Evolutionary conservation across 2,329 filamentous ascomycete genomes (phyloP).

Genomic region (Diplodia intermedia): DNA sequence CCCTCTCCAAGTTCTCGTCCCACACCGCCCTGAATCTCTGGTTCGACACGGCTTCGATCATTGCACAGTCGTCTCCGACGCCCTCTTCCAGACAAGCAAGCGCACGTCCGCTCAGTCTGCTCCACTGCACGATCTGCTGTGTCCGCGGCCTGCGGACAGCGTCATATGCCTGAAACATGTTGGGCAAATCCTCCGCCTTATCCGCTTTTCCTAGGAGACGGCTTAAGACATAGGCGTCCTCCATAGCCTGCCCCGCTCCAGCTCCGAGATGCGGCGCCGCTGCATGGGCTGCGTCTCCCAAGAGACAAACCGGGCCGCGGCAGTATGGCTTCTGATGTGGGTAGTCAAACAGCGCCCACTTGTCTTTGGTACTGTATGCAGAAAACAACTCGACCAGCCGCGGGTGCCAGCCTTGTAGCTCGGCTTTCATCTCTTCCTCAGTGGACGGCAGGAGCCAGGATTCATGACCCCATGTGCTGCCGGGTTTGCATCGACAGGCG

Average conservation of each 20-base stretch:
- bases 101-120: slow-evolving; percentile 42
- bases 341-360: slow-evolving; percentile 65
- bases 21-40: slow-evolving; percentile 40
- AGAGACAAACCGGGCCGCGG: slow-evolving; percentile 51
- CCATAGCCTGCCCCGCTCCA: slow-evolving; percentile 63
- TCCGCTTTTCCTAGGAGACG: slow-evolving; percentile 41
- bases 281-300: slow-evolving; percentile 61
- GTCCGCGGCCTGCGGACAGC: slow-evolving; percentile 46
- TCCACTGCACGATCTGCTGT: slow-evolving; percentile 37
- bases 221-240: slow-evolving; percentile 58
- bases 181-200: slow-evolving; percentile 36
- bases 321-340: slow-evolving; percentile 56
- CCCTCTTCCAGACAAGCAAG: slow-evolving; percentile 37
- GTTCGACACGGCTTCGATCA: slow-evolving; percentile 36
- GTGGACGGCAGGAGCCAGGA: slow-evolving; percentile 34
- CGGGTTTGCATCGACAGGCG: slow-evolving; percentile 19
- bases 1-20: slow-evolving; percentile 41
- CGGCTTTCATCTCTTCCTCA: slow-evolving; percentile 36
- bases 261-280: slow-evolving; percentile 62
- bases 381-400: slow-evolving; percentile 35
- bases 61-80: slow-evolving; percentile 36
- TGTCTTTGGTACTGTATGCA: slow-evolving; percentile 45
- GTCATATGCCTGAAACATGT: slow-evolving; percentile 49
- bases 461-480: slow-evolving; percentile 33
- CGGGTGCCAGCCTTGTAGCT: slow-evolving; percentile 36